These are phyloP conservation scores for Hyaloscypha hepaticicola DNA, from an alignment of 495 filamentous ascomycete genomes.

Conservation along the genomic window DNA sequence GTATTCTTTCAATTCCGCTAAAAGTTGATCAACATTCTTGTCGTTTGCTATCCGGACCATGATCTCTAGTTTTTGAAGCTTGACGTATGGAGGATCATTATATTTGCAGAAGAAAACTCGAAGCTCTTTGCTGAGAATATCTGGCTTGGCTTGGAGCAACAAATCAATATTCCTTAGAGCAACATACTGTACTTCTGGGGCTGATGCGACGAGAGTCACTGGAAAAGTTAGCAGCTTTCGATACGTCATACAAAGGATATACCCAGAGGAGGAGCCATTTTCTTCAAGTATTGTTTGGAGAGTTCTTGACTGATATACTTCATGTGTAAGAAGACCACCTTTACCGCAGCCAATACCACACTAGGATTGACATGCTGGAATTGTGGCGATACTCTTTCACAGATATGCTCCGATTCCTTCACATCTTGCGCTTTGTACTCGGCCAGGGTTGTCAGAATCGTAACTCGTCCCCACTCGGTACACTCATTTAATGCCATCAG, in stretches of 20 bases:
- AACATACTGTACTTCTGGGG: constrained; percentile 97
- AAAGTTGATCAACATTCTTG: constrained; percentile 90
- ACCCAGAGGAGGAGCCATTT: constrained; percentile 98
- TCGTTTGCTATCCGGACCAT: constrained; percentile 99
- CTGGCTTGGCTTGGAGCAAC: constrained; percentile 89
- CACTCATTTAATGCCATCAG: constrained; percentile 97
- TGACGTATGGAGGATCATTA: constrained; percentile 97
- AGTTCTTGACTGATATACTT: constrained; percentile 74
- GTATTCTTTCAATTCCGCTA: constrained; percentile 95
- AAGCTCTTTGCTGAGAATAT: constrained; percentile 95
- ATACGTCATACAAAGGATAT: constrained; percentile 28
- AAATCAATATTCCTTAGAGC: constrained; percentile 95
- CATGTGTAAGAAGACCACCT: constrained; percentile 98
- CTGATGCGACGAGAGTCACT: constrained; percentile 95
- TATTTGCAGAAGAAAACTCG: constrained; percentile 99
- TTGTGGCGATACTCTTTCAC: constrained; percentile 91
- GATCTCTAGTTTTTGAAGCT: constrained; percentile 95
- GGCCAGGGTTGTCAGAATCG: constrained; percentile 85
- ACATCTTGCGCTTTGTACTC: constrained; percentile 83
- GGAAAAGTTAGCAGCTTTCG: constrained; percentile 29
- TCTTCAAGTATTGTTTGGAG: constrained; percentile 81
- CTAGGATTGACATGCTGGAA: constrained; percentile 99
- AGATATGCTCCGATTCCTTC: constrained; percentile 98
- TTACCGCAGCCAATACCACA: constrained; percentile 94
- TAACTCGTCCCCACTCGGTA: constrained; percentile 98